Percentiles rank a stretch among this genome's conserved stretches.
These are phyloP conservation scores for Fusarium beomiforme DNA, from an alignment of 2,329 filamentous ascomycete species.

Conservation along the genomic window DNA sequence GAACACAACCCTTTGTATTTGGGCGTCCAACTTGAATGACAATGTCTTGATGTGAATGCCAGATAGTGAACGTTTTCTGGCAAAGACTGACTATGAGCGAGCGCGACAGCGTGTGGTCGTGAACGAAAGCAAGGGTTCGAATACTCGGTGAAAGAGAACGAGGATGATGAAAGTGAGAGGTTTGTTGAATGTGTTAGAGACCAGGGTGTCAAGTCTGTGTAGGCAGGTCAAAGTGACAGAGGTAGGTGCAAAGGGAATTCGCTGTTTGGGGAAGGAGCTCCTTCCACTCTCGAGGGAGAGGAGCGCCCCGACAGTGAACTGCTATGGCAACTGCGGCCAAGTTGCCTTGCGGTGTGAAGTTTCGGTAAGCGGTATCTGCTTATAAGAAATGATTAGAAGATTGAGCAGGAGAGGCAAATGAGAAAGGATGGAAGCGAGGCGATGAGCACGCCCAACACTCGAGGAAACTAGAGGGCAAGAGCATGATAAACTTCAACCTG, in stretches of 20 bases:
- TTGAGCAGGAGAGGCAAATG: neutral
- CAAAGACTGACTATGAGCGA: slow-evolving; percentile 10
- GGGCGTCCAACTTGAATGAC: slow-evolving; percentile 36
- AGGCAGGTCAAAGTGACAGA: neutral
- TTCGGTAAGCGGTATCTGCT: neutral
- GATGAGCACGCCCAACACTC: neutral
- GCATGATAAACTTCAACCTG: neutral
- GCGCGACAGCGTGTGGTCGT: slow-evolving; percentile 5
- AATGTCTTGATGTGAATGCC: slow-evolving; percentile 15
- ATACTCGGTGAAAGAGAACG: slow-evolving; percentile 11
- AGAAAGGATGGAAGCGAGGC: neutral
- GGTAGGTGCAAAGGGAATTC: neutral
- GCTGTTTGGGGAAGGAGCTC: slow-evolving; percentile 17
- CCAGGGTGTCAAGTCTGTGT: neutral
- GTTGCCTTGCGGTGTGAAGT: neutral
- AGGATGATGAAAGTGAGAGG: slow-evolving; percentile 8
- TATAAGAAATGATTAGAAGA: neutral
- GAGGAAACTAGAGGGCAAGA: neutral
- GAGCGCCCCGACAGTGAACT: neutral
- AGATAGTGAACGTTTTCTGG: slow-evolving; percentile 16
- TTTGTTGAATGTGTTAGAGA: neutral
- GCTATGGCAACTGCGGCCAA: neutral
- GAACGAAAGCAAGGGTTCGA: slow-evolving; percentile 1
- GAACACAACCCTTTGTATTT: slow-evolving; percentile 48
- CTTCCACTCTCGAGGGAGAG: neutral